phyloP scores from a whole-genome alignment of 1,284 basidiomycete genomes.

The Earliella scabrosa region DNA sequence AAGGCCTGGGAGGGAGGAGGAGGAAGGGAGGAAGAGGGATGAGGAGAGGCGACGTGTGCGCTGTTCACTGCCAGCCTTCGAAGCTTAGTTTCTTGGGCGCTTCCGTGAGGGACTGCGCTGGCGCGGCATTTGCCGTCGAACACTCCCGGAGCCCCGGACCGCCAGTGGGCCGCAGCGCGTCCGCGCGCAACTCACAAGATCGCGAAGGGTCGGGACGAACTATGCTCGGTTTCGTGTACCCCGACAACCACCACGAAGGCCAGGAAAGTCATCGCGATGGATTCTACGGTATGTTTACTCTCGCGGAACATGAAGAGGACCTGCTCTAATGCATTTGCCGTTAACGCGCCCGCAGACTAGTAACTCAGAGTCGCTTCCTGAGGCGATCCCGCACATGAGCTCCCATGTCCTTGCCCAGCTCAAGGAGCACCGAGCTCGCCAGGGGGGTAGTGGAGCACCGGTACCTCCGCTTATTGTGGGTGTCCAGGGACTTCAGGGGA shows the following conservation, averaged over 20 bases:
- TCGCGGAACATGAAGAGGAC: too few relatives aligned
- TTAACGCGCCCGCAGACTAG: background rate
- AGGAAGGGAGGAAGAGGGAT: background rate
- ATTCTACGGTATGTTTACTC: background rate
- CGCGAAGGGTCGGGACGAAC: too few relatives aligned
- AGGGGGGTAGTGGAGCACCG: background rate
- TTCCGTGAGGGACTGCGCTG: background rate
- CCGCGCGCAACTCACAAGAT: too few relatives aligned
- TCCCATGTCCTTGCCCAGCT: constrained; percentile 49
- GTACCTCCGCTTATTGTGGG: constrained; percentile 70
- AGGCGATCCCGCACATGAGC: constrained; percentile 43
- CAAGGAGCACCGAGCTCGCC: constrained; percentile 28
- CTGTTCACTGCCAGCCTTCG: background rate
- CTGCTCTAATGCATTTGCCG: too few relatives aligned
- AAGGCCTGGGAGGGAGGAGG: constrained; percentile 2
- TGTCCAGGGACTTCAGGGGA: constrained; percentile 87
- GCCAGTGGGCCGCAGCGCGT: background rate
- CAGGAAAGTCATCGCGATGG: background rate
- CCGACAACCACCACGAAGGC: background rate
- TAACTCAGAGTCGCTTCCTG: too few relatives aligned
- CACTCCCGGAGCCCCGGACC: background rate
- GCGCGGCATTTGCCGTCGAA: constrained; percentile 10
- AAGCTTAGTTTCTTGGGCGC: too few relatives aligned
- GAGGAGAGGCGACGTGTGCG: background rate
- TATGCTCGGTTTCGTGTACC: background rate